Conservation (phyloP, 2,329 filamentous ascomycete genomes). For the Penicillium sp. region DNA sequence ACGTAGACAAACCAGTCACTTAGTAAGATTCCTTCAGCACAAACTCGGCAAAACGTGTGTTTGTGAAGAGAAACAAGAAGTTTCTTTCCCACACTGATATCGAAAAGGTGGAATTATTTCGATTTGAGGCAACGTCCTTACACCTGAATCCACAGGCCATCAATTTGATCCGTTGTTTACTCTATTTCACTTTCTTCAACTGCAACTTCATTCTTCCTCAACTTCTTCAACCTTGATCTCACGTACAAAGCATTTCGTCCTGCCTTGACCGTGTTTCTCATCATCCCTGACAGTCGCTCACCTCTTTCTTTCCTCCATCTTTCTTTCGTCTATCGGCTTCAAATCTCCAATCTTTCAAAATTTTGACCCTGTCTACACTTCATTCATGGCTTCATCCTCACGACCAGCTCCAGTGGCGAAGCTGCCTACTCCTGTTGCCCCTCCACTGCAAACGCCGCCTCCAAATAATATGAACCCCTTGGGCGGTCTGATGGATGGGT, state of each 20-base stretch:
- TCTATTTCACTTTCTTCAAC: neutral
- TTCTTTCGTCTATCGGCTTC: neutral
- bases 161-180: neutral
- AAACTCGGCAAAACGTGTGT: too few relatives aligned
- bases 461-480: neutral
- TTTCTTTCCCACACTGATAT: too few relatives aligned
- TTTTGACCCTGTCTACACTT: neutral
- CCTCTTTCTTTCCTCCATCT: neutral
- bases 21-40: too few relatives aligned
- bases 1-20: too few relatives aligned
- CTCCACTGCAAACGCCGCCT: neutral
- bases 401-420: neutral
- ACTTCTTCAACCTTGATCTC: too few relatives aligned
- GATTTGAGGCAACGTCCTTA: neutral
- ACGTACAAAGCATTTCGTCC: too few relatives aligned
- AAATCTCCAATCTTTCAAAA: too few relatives aligned
- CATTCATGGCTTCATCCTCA: neutral
- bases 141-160: neutral
- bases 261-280: too few relatives aligned
- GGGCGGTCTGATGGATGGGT: neutral
- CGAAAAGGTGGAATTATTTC: too few relatives aligned
- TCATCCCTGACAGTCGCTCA: neutral
- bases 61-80: too few relatives aligned
- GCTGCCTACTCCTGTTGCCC: neutral
- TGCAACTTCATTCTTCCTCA: too few relatives aligned